A percentile compares a stretch with the other conserved stretches of the same genome.
phyloP scores from a whole-genome alignment of 2,329 filamentous ascomycete species.

The Nigrospora oryzae region DNA sequence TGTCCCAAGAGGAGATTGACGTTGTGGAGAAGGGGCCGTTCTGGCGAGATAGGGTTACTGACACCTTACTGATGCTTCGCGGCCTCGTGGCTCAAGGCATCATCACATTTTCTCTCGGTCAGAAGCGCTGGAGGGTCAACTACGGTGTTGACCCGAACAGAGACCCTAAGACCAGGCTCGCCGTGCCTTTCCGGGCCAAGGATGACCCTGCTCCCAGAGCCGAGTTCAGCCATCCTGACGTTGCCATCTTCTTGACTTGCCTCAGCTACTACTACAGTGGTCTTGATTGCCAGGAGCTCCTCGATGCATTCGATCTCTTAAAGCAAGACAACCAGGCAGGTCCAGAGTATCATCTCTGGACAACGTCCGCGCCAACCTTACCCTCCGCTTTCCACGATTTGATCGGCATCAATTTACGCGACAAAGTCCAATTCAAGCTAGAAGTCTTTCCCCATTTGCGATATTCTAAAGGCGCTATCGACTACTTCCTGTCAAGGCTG shows the following conservation, averaged over 20 bases:
- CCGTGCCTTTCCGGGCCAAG: conserved; percentile 53
- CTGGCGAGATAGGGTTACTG: background rate
- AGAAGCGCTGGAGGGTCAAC: background rate
- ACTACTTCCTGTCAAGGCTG: conserved; percentile 52
- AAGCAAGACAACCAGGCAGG: conserved; percentile 40
- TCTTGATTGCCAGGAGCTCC: conserved; percentile 39
- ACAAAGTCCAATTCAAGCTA: conserved; percentile 35
- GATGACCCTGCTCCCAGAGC: conserved; percentile 44
- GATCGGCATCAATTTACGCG: conserved; percentile 48
- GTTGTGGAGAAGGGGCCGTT: too few species aligned
- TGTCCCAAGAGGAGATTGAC: too few species aligned
- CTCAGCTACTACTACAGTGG: conserved; percentile 50
- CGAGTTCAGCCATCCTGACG: conserved; percentile 56
- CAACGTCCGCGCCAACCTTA: conserved; percentile 22
- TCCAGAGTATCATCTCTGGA: conserved; percentile 43
- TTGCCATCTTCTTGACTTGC: conserved; percentile 45
- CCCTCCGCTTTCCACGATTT: conserved; percentile 29
- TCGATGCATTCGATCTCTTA: conserved; percentile 36
- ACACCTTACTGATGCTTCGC: conserved; percentile 5
- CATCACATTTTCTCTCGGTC: background rate
- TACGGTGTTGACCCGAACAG: background rate
- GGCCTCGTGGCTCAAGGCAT: conserved; percentile 4
- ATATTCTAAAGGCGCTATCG: conserved; percentile 43
- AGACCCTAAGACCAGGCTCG: conserved; percentile 29
- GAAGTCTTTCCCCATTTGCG: conserved; percentile 45